Percentiles rank a stretch among this genome's conserved stretches.
Evolutionary conservation across 768 basidiomycete species (phyloP).

Genomic region (Mycena floridula): DNA sequence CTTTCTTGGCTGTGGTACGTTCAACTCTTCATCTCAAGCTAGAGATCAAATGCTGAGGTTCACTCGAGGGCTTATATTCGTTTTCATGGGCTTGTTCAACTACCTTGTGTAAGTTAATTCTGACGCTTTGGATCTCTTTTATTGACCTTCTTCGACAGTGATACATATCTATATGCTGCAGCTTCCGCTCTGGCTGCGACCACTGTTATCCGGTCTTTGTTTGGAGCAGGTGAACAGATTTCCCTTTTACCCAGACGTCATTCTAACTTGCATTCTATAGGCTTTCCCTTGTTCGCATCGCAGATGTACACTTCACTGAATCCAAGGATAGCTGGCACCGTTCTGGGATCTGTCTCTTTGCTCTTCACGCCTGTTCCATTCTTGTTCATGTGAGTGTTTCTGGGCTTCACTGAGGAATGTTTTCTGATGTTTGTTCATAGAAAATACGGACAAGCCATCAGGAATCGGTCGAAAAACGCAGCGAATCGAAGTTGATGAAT

Average conservation of each 20-base stretch:
- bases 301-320: neutral
- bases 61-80: neutral
- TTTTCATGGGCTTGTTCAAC: neutral
- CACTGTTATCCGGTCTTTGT: too few species aligned
- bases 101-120: neutral
- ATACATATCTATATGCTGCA: neutral
- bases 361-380: neutral
- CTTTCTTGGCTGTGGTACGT: neutral
- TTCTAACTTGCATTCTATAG: too few species aligned
- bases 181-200: neutral
- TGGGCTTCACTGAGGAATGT: too few species aligned
- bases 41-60: neutral
- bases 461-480: too few species aligned
- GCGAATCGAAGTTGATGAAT: too few species aligned
- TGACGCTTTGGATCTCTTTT: neutral
- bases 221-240: too few species aligned
- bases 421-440: too few species aligned
- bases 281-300: too few species aligned
- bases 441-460: too few species aligned
- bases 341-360: neutral
- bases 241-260: too few species aligned
- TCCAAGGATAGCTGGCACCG: neutral
- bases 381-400: too few species aligned
- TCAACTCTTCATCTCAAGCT: neutral
- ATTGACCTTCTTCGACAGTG: neutral